These are phyloP conservation scores for Venturia oleaginea DNA, from an alignment of 2,329 filamentous ascomycete genomes.

Conservation along the genomic window DNA sequence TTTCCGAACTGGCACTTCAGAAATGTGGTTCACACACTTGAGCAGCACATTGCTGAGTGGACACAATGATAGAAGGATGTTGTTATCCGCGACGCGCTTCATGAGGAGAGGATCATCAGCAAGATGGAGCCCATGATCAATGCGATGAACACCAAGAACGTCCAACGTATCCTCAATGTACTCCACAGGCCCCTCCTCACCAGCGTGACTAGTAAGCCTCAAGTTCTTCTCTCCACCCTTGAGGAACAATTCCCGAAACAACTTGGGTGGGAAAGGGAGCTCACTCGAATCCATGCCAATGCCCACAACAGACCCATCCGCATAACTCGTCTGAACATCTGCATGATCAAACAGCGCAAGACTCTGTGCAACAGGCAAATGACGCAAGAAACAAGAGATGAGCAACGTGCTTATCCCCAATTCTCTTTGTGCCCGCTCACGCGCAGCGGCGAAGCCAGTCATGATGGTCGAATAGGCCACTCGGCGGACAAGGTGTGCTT, in stretches of 20 bases:
- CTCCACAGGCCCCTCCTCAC: slow-evolving; percentile 61
- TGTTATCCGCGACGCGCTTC: slow-evolving; percentile 45
- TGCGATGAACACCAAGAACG: slow-evolving; percentile 51
- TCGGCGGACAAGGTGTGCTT: slow-evolving; percentile 59
- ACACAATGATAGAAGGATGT: slow-evolving; percentile 60
- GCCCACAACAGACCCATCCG: slow-evolving; percentile 47
- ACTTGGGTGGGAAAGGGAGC: slow-evolving; percentile 34
- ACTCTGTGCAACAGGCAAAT: slow-evolving; percentile 55
- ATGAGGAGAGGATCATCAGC: slow-evolving; percentile 52
- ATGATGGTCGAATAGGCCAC: slow-evolving; percentile 56
- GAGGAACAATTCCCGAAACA: slow-evolving; percentile 54
- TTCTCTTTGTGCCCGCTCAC: slow-evolving; percentile 50
- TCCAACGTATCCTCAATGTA: slow-evolving; percentile 59
- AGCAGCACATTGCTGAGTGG: slow-evolving; percentile 64
- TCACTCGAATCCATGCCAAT: slow-evolving; percentile 61
- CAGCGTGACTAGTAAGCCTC: slow-evolving; percentile 62
- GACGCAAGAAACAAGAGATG: slow-evolving; percentile 64
- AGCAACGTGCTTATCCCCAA: slow-evolving; percentile 57
- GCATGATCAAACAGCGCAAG: slow-evolving; percentile 38
- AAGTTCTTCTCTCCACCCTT: slow-evolving; percentile 45
- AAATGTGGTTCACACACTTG: slow-evolving; percentile 44
- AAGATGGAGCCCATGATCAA: slow-evolving; percentile 66
- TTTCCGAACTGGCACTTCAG: slow-evolving; percentile 50
- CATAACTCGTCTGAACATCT: slow-evolving; percentile 35
- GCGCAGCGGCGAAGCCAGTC: slow-evolving; percentile 52